Base-by-base conservation (phyloP, 352 stramenopile genomes). In the Pythium guiyangense region DNA sequence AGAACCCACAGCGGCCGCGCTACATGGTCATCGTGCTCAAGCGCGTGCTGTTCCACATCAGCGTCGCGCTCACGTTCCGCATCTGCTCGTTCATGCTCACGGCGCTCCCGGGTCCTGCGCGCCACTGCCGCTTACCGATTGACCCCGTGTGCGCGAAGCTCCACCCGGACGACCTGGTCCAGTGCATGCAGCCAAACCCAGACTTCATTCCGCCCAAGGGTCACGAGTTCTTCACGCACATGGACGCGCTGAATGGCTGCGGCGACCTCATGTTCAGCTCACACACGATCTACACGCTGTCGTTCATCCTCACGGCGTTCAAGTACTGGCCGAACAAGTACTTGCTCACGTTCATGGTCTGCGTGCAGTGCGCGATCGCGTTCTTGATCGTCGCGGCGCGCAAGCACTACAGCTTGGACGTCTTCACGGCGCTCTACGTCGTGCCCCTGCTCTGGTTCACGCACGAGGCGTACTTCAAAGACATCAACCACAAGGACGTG, bases 241-340 rank as follows among this genome's bases (percentile, higher is more conserved):
- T 94, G 45, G 81, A 92, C 49, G 77, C 80, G n/a, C 69, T 94
- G 45, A 90, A 90, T 25, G 84, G 72, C 52, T 97, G 89, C 50
- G 89, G 89, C 37, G 89, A 97, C 62, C 71, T 97, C 55, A 96
- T 97, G 86, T 97, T 96, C 62, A 96, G 85, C 63, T 96, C 84
- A 34, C 89, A 97, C 72, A 97, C 86, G 22, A 97, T 96, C 64
- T 96, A 94, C 81, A 95, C 86, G 4, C 62, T 96, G 69, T 88
- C 85, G 59, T 78, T 96, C 49, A 94, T 96, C 57, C 65, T 93
- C 37, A 86, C 76, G 26, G 63, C 90, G 37, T 89, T 66, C 74
- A 96, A 94, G 67, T 96, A 90, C 74, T 96, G 87, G 79, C 78
- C 72, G 58, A 90, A 84, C 74, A 88, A 84, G 57, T 81, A 67